A percentile compares a stretch with the other conserved stretches of the same genome.
phyloP scores from a whole-genome alignment of 768 basidiomycete genomes.

The Suillus spraguei region DNA sequence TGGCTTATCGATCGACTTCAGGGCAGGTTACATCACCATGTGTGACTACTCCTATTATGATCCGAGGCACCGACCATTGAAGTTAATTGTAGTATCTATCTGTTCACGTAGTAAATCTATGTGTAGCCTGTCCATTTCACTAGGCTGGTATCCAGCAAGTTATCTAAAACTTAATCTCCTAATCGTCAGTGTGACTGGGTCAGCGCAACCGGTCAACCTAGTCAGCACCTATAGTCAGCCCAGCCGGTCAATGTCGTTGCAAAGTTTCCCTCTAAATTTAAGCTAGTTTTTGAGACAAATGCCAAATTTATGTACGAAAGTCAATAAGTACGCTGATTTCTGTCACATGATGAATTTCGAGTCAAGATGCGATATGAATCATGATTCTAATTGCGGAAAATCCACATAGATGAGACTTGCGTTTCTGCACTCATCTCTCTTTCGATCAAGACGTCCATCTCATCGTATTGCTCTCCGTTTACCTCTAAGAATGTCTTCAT shows the following conservation, averaged over 20 bases:
- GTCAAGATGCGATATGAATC: conserved; percentile 10
- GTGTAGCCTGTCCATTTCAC: too few species aligned
- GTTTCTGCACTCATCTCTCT: conserved; percentile 15
- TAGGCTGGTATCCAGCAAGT: background rate
- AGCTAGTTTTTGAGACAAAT: background rate
- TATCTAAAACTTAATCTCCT: too few species aligned
- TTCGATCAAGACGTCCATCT: conserved; percentile 26
- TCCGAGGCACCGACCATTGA: too few species aligned
- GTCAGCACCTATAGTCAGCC: too few species aligned
- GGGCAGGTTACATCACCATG: conserved; percentile 37
- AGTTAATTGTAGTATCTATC: background rate
- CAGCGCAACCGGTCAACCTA: background rate
- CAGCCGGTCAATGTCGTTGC: too few species aligned
- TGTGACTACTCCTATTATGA: background rate
- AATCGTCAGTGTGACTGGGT: background rate
- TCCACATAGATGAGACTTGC: conserved; percentile 13
- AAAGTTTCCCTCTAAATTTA: background rate
- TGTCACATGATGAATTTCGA: conserved; percentile 12
- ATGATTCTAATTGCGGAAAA: conserved; percentile 13
- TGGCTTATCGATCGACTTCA: conserved; percentile 49
- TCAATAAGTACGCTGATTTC: background rate
- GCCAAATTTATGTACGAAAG: background rate
- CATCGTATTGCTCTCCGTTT: conserved; percentile 8
- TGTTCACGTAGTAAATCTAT: background rate
- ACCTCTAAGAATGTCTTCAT: conserved; percentile 28